Evolutionary conservation across 192 early-diverging fungal species (phyloP), one percentile per base, ranked within the genome.

Genomic region (Podila horticola): DNA sequence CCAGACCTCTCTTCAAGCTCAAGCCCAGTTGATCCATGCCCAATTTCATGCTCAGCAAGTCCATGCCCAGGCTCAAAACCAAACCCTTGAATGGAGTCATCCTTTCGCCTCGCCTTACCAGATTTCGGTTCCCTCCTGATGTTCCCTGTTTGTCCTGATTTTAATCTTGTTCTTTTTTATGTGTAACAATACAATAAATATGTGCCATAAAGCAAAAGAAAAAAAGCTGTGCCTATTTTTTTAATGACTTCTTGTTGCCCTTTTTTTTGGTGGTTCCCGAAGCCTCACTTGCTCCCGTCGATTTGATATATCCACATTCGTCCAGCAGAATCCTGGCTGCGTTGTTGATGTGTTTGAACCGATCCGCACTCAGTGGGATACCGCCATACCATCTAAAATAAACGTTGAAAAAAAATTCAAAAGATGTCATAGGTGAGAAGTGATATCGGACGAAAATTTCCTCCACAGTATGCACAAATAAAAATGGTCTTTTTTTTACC

Each of bases 281-380:
- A 29, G 58, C 17, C 34, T 67, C 36, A 26, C 24, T 55, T 26
- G 30, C 64, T 29, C 8, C 26, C 36, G 64, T 28, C 12, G 49
- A 62, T n/a, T 72, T 58, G 49, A 84, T 82, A 60, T 88, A 92
- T 1, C 94, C 93, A 63, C 88, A 88, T 2, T 87, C 71, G 58
- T 93, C 93, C 49, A 97, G 67, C 28, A 92, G 82, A 30, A 86
- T 86, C 24, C 94, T 71, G 1, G 95, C 95, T 22, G 85, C 87
- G 69, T 94, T 96, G 72, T 96, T 97, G 71, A 98, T 98, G 49
- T 94, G 90, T 74, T 95, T 95, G 86, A 98, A 98, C 36, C 97
- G 85, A 74, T 92, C 92, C 7, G 95, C 91, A 0, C 95, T 94
- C 55, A 97, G 70, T 20, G 91, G 89, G 10, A 93, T 91, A 50